Base-by-base conservation (phyloP, 352 stramenopile genomes). In the Globisporangium polare region DNA sequence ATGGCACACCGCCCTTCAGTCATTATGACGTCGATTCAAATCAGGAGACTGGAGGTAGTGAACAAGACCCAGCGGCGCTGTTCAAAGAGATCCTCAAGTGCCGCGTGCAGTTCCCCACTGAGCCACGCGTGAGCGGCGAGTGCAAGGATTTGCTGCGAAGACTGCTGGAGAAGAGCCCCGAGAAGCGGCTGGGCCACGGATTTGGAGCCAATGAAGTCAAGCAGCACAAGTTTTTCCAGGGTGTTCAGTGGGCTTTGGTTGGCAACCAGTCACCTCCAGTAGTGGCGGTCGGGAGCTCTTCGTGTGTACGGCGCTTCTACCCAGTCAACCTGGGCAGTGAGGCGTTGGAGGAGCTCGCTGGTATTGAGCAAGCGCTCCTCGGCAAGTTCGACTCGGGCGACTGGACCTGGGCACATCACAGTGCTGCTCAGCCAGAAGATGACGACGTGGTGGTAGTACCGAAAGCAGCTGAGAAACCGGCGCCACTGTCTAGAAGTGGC, bases 1-100 rank as follows among this genome's bases (percentile, higher is more conserved):
- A 75, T 10, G 86, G 85, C 0, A 60, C 73, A 20, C 72, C 80
- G 5, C 86, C 86, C 22, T 92, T 88, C 56, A 80, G 17, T n/a
- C 15, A 7, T 12, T 22, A 15, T 6, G 10, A 20, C 1, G 13
- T 4, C 27, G 9, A 39, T 20, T n/a, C n/a, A 26, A 37, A 43
- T 6, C 18, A 50, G 2, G 17, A 45, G 5, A 20, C 26, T 5
- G 10, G 20, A 22, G 17, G n/a, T 13, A 7, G 29, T 33, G 29
- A 24, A 15, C 17, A 0, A 3, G 56, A 62, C 9, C 56, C 86
- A 24, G 80, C 71, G 18, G 53, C 53, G 13, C 78, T 90, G 24
- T 92, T 91, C 29, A 60, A 71, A 8, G 53, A 71, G n/a, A 85
- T 90, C n/a, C 66, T 87, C 5, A 53, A 49, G 9, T 76, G 69